Percentiles rank a stretch among this genome's conserved stretches.
Evolutionary conservation across 2,329 filamentous ascomycete genomes (phyloP).

Genomic region (Penicillium decumbens): DNA sequence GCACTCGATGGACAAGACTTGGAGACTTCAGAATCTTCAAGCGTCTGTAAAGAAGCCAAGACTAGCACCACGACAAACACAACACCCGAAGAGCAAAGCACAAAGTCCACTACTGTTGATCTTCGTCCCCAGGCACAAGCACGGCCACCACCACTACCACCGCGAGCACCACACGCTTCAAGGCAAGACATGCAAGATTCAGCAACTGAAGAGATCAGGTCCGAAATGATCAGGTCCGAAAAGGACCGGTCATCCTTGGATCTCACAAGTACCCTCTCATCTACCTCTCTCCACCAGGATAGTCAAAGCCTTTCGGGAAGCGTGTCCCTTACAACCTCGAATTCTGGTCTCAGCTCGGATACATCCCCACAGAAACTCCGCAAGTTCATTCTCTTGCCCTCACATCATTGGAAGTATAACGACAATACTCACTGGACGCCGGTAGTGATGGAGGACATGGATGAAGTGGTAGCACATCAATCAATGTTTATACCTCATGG

Average conservation of each 20-base stretch:
- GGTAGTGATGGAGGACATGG: slow-evolving; percentile 75
- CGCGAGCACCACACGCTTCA: not conserved
- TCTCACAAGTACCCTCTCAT: not conserved
- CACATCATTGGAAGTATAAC: slow-evolving; percentile 52
- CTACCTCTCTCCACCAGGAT: slow-evolving; percentile 1
- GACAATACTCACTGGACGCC: slow-evolving; percentile 70
- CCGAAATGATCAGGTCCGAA: not conserved
- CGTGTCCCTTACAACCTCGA: slow-evolving; percentile 7
- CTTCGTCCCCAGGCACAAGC: not conserved
- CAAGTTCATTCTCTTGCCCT: slow-evolving; percentile 74
- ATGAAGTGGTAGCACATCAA: slow-evolving; percentile 81
- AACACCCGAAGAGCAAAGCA: not conserved
- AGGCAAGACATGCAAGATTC: not conserved
- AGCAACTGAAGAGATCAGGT: not conserved
- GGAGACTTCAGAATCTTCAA: not conserved
- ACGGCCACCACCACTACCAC: not conserved
- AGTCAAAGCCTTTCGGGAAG: slow-evolving; percentile 7
- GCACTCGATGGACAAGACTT: slow-evolving; percentile 1
- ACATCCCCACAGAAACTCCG: slow-evolving; percentile 50
- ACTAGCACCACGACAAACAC: not conserved
- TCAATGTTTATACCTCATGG: slow-evolving; percentile 67
- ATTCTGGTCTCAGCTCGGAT: slow-evolving; percentile 15
- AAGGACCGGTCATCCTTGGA: not conserved
- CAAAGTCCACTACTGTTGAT: not conserved
- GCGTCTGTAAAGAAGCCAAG: not conserved